Evolutionary conservation across 805 yeast genomes (phyloP).

Genomic region (Danielia oregonensis): DNA sequence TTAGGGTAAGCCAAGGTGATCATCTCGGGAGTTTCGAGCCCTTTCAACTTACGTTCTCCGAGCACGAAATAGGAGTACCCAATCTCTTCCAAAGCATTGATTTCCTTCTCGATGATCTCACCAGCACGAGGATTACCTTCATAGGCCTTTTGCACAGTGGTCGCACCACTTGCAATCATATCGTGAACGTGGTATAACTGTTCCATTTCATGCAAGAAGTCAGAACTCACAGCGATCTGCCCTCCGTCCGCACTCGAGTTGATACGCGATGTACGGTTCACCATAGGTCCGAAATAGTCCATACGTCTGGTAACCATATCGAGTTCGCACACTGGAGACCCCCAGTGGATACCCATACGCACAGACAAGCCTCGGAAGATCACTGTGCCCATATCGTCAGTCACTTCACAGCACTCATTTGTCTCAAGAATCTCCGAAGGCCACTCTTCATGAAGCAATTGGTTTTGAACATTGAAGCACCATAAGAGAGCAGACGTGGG

Average conservation of each 20-base stretch:
- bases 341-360: constrained; percentile 99
- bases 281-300: constrained; percentile 99
- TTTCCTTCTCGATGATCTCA: constrained; percentile 61
- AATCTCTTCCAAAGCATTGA: constrained; percentile 57
- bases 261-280: constrained; percentile 89
- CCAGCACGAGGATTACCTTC: constrained; percentile 46
- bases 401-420: constrained; percentile 77
- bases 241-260: constrained; percentile 97
- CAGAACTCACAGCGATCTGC: constrained; percentile 84
- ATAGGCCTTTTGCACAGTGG: constrained; percentile 37
- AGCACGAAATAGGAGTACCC: constrained; percentile 66
- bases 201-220: constrained; percentile 70
- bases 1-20: constrained; percentile 78
- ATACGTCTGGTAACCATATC: constrained; percentile 94
- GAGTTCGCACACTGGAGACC: constrained; percentile 91
- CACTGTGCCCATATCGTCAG: constrained; percentile 55
- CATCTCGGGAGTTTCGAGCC: constrained; percentile 88
- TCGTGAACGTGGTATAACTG: constrained; percentile 50
- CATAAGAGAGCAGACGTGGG: constrained; percentile 87
- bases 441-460: constrained; percentile 83
- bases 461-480: constrained; percentile 92
- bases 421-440: constrained; percentile 86
- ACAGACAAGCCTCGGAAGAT: constrained; percentile 89
- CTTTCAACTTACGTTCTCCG: constrained; percentile 90
- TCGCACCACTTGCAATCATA: constrained; percentile 27